Conservation (phyloP, 306 rosid species). For the Pueraria montana region DNA sequence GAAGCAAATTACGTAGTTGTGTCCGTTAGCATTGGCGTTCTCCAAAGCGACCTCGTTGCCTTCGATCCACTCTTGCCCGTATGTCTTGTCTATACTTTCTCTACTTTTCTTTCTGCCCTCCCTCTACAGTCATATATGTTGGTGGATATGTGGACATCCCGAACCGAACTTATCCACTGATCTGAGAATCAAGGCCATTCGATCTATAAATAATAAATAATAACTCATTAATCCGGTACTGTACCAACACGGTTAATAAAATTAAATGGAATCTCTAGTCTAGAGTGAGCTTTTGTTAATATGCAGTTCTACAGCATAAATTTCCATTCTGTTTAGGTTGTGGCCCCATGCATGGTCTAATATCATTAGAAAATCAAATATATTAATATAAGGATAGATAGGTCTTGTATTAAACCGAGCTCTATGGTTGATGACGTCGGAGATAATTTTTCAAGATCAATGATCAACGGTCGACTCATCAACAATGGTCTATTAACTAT, state of each 20-base stretch:
- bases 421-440: slow-evolving; percentile 57
- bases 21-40: slow-evolving; percentile 96
- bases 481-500: slow-evolving; percentile 23
- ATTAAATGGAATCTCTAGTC: slow-evolving; percentile 46
- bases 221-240: background rate
- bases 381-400: slow-evolving; percentile 51
- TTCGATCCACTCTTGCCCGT: slow-evolving; percentile 90
- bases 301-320: slow-evolving; percentile 41
- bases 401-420: slow-evolving; percentile 53
- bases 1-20: slow-evolving; percentile 81
- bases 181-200: background rate
- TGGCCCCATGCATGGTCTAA: slow-evolving; percentile 4
- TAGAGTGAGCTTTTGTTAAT: too few species aligned
- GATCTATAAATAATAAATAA: background rate
- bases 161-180: too few species aligned
- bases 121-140: too few species aligned
- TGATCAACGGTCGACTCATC: too few species aligned
- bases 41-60: slow-evolving; percentile 87
- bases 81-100: background rate
- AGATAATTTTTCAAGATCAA: slow-evolving; percentile 50
- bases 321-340: slow-evolving; percentile 47
- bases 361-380: slow-evolving; percentile 45
- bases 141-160: too few species aligned
- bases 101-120: too few species aligned
- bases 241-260: background rate